Base-by-base conservation (phyloP, 2,329 filamentous ascomycete species). In the Sarocladium oryzae region DNA sequence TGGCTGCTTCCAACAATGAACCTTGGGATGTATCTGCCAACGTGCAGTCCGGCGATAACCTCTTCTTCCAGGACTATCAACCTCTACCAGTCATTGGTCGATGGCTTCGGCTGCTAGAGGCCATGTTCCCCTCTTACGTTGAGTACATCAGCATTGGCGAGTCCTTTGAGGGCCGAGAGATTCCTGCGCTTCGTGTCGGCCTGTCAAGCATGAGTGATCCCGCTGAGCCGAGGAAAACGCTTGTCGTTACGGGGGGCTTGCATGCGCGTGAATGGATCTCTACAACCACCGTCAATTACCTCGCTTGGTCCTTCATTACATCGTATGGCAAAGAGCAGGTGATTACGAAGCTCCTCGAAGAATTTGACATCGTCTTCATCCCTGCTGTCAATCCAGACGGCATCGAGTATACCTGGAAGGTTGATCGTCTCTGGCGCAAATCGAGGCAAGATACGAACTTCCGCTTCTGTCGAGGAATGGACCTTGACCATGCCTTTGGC, bases 191-290 rank as follows among this genome's bases (percentile, higher is more conserved):
- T 20, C 84, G 86, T 54, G 77, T 97, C 3, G 89, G 91, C 16
- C 77, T 60, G 73, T 26, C 32, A 9, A 49, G 33, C 20, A 30
- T 37, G 30, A 20, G 30, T 18, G 33, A 49, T 37, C 74, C 63
- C 59, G 72, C 41, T 61, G 61, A 63, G 11, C 76, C 73, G 4
- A 81, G 88, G 48, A 89, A 89, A 65, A 92, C 88, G 0, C 82
- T 96, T 52, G 73, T 96, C 49, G 74, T 99, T 18, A 84, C 84
- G 3, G 93, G 89, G 51, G 92, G 92, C 46, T 77, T 88, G n/a
- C 93, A 97, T 66, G 92, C 91, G 2, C 82, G 93, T 33, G 93
- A 99, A 73, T 99, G 93, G 93, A 95, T 99, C 57, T 89, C 89
- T 43, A 90, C 86, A 1, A 93, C 86, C 61, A 95, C 90, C 0